A percentile compares a stretch with the other conserved stretches of the same genome.
Conservation (phyloP, 1,139 yeast species). For the Saccharomyces hybrid region DNA sequence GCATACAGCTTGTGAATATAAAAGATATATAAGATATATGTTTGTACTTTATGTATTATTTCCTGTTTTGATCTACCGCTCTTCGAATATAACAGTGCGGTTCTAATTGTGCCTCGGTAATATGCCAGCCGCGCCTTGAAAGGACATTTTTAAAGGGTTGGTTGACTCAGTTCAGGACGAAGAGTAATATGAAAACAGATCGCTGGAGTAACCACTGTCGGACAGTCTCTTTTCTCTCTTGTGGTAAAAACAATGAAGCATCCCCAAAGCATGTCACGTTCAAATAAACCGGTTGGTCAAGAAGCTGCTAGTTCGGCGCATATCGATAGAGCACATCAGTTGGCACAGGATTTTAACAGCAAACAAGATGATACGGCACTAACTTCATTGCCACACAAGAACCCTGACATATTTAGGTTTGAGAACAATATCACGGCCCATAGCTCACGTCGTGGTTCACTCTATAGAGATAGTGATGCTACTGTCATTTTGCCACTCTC, state of each 20-base stretch:
- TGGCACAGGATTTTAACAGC: slow-evolving; percentile 7
- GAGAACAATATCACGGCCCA: slow-evolving; percentile 3
- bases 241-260: neutral
- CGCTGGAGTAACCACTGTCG: neutral
- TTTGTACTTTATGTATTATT: neutral
- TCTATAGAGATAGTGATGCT: slow-evolving; percentile 10
- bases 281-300: slow-evolving; percentile 5
- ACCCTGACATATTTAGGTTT: slow-evolving; percentile 11
- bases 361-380: slow-evolving; percentile 7
- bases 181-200: neutral
- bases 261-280: neutral
- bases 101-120: neutral
- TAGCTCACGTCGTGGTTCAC: slow-evolving; percentile 5
- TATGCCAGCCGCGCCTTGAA: neutral
- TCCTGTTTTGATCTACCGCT: neutral
- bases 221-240: neutral
- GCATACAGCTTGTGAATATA: neutral
- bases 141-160: neutral
- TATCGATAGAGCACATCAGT: neutral
- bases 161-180: neutral
- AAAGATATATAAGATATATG: neutral
- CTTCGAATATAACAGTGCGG: too few species aligned
- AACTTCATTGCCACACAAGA: slow-evolving; percentile 11
- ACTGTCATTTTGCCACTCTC: slow-evolving; percentile 1
- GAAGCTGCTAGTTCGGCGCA: neutral